Evolutionary conservation across 768 basidiomycete genomes (phyloP).

Genomic region (Cubamyces lactineus): DNA sequence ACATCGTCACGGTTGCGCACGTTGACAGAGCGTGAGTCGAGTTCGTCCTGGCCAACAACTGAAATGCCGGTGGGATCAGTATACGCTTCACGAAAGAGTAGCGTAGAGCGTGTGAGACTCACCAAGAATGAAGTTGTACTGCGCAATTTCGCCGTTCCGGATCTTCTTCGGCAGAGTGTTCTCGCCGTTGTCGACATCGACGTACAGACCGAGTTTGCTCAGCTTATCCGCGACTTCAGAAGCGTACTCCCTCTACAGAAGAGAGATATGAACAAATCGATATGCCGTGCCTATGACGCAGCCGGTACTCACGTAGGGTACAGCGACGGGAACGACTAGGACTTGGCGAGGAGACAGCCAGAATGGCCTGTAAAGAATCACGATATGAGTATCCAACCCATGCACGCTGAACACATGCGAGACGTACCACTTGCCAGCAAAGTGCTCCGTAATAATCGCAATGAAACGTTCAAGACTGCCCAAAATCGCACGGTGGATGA

Average conservation of each 20-base stretch:
- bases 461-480: slow-evolving; percentile 96
- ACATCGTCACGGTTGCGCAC: slow-evolving; percentile 94
- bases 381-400: neutral
- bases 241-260: slow-evolving; percentile 83
- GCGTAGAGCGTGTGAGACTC: neutral
- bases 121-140: slow-evolving; percentile 99
- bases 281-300: neutral
- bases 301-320: slow-evolving; percentile 70
- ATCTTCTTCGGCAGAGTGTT: slow-evolving; percentile 98
- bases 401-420: neutral
- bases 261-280: neutral
- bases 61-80: slow-evolving; percentile 5
- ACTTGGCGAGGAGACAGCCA: slow-evolving; percentile 98
- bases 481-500: slow-evolving; percentile 96
- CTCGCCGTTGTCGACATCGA: slow-evolving; percentile 90
- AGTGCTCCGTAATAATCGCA: slow-evolving; percentile 96
- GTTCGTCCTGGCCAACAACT: slow-evolving; percentile 97
- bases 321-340: slow-evolving; percentile 90
- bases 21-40: slow-evolving; percentile 86
- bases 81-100: neutral
- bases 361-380: slow-evolving; percentile 72
- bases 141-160: slow-evolving; percentile 93
- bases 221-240: slow-evolving; percentile 75
- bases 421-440: slow-evolving; percentile 92
- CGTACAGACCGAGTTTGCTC: slow-evolving; percentile 71